These are phyloP conservation scores for Diaporthe nobilis DNA, from an alignment of 2,329 filamentous ascomycete species.

Conservation along the genomic window DNA sequence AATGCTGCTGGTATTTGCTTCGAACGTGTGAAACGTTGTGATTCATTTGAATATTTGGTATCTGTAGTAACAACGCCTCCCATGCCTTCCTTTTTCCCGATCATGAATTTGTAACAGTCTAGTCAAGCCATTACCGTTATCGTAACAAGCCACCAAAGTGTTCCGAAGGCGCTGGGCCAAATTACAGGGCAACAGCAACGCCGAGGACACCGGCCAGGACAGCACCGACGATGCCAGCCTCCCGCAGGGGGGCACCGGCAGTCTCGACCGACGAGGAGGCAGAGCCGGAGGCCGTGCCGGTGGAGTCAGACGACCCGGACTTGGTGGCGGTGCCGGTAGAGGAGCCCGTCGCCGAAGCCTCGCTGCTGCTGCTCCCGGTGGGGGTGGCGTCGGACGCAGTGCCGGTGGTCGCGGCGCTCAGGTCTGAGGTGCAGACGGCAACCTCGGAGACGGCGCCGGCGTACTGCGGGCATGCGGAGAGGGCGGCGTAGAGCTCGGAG, in stretches of 20 bases:
- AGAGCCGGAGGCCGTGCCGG: conserved; percentile 12
- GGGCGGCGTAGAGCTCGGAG: conserved; percentile 43
- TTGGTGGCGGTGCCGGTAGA: conserved; percentile 29
- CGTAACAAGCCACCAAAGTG: not conserved
- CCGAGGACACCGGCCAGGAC: conserved; percentile 39
- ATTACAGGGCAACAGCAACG: conserved; percentile 37
- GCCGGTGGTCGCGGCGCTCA: conserved; percentile 10
- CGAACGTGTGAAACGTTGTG: not conserved
- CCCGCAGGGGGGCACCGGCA: conserved; percentile 33
- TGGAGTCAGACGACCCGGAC: conserved; percentile 25
- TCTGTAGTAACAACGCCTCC: conserved; percentile 7
- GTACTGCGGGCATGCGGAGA: conserved; percentile 47
- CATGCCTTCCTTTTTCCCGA: not conserved
- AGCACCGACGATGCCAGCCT: conserved; percentile 33
- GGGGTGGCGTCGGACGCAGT: not conserved
- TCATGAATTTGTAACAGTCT: not conserved
- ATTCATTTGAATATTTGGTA: conserved; percentile 22
- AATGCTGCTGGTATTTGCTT: not conserved
- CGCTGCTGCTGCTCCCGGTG: conserved; percentile 28
- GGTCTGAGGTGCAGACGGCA: conserved; percentile 10
- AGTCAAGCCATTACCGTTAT: not conserved
- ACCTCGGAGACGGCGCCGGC: conserved; percentile 39
- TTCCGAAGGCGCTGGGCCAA: not conserved
- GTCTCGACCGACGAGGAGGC: conserved; percentile 26
- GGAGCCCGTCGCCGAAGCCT: conserved; percentile 12